phyloP scores from a whole-genome alignment of 2,329 filamentous ascomycete genomes.

The Fusarium sp. region DNA sequence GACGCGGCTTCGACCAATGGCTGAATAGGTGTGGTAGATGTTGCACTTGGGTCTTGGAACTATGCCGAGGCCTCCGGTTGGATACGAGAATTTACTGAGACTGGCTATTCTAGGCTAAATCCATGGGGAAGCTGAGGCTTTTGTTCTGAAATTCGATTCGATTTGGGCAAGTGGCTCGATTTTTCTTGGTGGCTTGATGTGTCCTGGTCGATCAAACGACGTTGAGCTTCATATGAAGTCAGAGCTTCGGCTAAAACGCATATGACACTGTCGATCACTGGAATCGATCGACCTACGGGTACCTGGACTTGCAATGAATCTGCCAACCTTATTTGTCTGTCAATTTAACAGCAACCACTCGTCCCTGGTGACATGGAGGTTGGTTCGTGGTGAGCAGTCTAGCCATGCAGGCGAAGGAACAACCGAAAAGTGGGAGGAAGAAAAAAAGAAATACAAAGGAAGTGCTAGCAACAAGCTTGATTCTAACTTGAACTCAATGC shows the following conservation, averaged over 20 bases:
- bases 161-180: not conserved
- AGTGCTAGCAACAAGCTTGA: not conserved
- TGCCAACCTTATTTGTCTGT: not conserved
- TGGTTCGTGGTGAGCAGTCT: not conserved
- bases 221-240: conserved; percentile 6
- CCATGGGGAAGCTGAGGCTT: conserved; percentile 13
- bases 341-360: not conserved
- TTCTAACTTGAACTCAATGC: not conserved
- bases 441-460: not conserved
- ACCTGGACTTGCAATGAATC: not conserved
- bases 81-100: conserved; percentile 31
- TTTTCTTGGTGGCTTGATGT: conserved; percentile 8
- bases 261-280: conserved; percentile 25
- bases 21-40: conserved; percentile 24
- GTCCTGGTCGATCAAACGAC: not conserved
- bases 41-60: conserved; percentile 26
- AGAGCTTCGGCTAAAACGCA: conserved; percentile 19
- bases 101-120: conserved; percentile 15
- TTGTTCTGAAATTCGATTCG: not conserved
- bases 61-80: conserved; percentile 35
- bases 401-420: not conserved
- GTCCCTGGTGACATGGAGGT: not conserved
- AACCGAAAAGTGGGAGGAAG: not conserved
- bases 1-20: conserved; percentile 38
- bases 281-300: conserved; percentile 5